Evolutionary conservation across 805 yeast genomes (phyloP).

Genomic region (Candida tallmaniae): DNA sequence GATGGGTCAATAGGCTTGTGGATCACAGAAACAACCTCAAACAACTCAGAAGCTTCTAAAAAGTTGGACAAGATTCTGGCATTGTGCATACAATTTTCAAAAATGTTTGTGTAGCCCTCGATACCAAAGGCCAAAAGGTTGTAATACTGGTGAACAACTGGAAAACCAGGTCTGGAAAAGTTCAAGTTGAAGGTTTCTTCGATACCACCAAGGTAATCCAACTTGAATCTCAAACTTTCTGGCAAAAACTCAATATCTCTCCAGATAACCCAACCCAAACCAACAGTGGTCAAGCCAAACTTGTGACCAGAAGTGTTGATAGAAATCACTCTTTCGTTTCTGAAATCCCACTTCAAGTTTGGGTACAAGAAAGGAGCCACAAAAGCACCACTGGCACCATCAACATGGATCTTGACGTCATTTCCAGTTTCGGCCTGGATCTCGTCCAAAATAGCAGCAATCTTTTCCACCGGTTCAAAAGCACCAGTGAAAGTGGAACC

Average conservation of each 20-base stretch:
- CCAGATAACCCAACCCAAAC: slow-evolving; percentile 92
- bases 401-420: slow-evolving; percentile 82
- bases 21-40: slow-evolving; percentile 70
- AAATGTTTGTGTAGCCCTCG: slow-evolving; percentile 64
- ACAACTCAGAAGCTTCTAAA: slow-evolving; percentile 61
- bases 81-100: slow-evolving; percentile 59
- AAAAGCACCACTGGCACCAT: slow-evolving; percentile 90
- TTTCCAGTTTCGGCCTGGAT: slow-evolving; percentile 62
- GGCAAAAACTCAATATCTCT: slow-evolving; percentile 62
- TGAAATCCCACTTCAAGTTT: slow-evolving; percentile 78
- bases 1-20: slow-evolving; percentile 48
- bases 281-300: slow-evolving; percentile 86
- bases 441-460: slow-evolving; percentile 62
- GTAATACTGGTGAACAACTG: slow-evolving; percentile 83
- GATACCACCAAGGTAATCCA: slow-evolving; percentile 81
- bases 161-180: slow-evolving; percentile 91
- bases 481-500: slow-evolving; percentile 95
- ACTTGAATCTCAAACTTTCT: slow-evolving; percentile 64
- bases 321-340: slow-evolving; percentile 68
- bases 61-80: slow-evolving; percentile 65
- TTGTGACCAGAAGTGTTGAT: slow-evolving; percentile 93
- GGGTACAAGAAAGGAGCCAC: slow-evolving; percentile 83
- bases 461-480: slow-evolving; percentile 68
- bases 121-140: slow-evolving; percentile 68
- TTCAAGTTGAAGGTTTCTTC: slow-evolving; percentile 85